These are phyloP conservation scores for Pyrenophora teres DNA, from an alignment of 2,329 filamentous ascomycete species.

Conservation along the genomic window DNA sequence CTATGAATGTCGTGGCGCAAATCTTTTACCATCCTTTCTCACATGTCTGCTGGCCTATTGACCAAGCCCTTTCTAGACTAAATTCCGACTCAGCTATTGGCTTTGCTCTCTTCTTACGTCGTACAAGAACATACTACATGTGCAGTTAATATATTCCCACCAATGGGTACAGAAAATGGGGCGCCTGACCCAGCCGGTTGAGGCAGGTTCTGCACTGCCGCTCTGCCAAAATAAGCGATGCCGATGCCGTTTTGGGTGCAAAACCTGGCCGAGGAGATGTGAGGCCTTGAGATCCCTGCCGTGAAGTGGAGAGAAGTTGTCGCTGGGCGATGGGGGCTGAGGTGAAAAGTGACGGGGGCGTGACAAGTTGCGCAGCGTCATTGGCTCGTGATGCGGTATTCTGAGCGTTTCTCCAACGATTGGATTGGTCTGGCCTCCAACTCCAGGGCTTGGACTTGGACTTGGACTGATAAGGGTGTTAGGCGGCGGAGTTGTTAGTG, in stretches of 20 bases:
- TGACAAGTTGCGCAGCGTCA: not conserved
- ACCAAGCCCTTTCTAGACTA: no score
- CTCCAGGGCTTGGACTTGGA: not conserved
- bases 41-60: no score
- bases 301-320: constrained; percentile 5
- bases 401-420: no score
- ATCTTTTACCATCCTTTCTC: no score
- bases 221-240: constrained; percentile 12
- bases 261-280: not conserved
- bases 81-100: no score
- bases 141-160: constrained; percentile 14
- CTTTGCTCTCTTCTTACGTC: no score
- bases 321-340: not conserved
- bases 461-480: not conserved
- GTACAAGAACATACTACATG: no score
- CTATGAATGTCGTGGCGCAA: no score
- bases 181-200: constrained; percentile 14
- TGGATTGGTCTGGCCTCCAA: not conserved
- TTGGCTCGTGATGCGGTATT: not conserved
- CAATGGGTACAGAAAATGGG: constrained; percentile 5
- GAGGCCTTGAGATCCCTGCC: not conserved
- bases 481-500: not conserved
- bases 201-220: constrained; percentile 6
- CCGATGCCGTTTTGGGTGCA: constrained; percentile 9
- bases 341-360: not conserved